phyloP scores from a whole-genome alignment of 2,329 filamentous ascomycete species.

The Aspergillus sp. region DNA sequence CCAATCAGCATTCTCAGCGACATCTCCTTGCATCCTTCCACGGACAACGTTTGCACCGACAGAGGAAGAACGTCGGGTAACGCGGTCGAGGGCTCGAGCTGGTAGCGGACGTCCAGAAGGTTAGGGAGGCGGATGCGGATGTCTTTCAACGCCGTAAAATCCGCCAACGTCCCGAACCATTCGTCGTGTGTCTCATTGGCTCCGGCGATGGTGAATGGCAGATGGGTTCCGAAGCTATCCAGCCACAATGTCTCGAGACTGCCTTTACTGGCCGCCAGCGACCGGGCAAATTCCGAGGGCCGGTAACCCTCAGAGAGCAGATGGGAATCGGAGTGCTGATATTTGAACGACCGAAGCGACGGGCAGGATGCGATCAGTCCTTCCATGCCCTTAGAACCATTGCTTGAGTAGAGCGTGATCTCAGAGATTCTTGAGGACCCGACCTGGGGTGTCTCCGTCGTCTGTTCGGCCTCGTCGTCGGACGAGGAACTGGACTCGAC shows the following conservation, averaged over 20 bases:
- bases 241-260: conserved; percentile 30
- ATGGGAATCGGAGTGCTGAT: conserved; percentile 32
- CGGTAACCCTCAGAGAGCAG: conserved; percentile 25
- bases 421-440: conserved; percentile 22
- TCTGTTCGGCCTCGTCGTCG: neutral
- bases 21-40: conserved; percentile 30
- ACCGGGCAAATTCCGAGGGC: conserved; percentile 25
- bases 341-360: conserved; percentile 28
- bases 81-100: conserved; percentile 21
- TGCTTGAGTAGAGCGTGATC: conserved; percentile 27
- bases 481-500: conserved; percentile 18
- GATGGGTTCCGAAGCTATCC: conserved; percentile 27
- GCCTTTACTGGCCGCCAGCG: conserved; percentile 23
- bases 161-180: conserved; percentile 30
- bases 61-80: conserved; percentile 24
- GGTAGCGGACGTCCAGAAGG: conserved; percentile 30
- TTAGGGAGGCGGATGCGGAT: conserved; percentile 33
- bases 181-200: conserved; percentile 31
- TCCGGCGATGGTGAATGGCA: conserved; percentile 28
- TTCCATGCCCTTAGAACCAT: conserved; percentile 26
- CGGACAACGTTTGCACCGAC: conserved; percentile 24
- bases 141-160: conserved; percentile 27
- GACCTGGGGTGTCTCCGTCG: neutral
- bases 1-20: conserved; percentile 24
- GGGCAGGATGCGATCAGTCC: conserved; percentile 22